Percentiles rank a stretch among this genome's conserved stretches.
These are phyloP conservation scores for Zasmidium citrigriseum DNA, from an alignment of 2,329 filamentous ascomycete genomes.

Conservation along the genomic window DNA sequence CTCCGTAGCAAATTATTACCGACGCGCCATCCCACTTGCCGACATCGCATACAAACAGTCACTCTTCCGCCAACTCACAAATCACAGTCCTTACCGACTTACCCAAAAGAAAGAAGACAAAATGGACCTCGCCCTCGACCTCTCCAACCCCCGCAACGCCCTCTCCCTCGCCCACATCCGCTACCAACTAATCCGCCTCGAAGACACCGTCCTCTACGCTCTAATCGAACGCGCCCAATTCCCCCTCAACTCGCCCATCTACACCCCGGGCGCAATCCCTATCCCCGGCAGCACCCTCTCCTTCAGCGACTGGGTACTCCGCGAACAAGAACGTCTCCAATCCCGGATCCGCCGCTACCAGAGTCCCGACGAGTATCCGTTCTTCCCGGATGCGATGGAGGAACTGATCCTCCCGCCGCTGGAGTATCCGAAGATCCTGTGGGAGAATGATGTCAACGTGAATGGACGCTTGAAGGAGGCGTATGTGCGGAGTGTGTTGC, in stretches of 20 bases:
- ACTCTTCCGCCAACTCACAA: neutral
- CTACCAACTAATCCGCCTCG: slow-evolving; percentile 76
- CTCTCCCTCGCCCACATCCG: slow-evolving; percentile 90
- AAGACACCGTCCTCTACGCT: slow-evolving; percentile 97
- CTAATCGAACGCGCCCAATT: slow-evolving; percentile 98
- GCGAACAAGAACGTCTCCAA: slow-evolving; percentile 86
- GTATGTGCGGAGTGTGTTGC: slow-evolving; percentile 82
- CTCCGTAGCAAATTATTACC: neutral
- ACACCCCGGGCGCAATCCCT: slow-evolving; percentile 74
- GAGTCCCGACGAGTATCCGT: slow-evolving; percentile 94
- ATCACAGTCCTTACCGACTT: slow-evolving; percentile 7
- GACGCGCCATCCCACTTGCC: neutral
- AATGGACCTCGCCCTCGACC: slow-evolving; percentile 91
- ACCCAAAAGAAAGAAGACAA: slow-evolving; percentile 13
- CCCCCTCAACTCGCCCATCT: slow-evolving; percentile 86
- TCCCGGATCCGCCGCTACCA: slow-evolving; percentile 93
- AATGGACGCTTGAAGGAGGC: slow-evolving; percentile 83
- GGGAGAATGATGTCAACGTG: slow-evolving; percentile 86
- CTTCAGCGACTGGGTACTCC: slow-evolving; percentile 92
- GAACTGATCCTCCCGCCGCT: slow-evolving; percentile 83
- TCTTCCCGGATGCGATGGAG: slow-evolving; percentile 82
- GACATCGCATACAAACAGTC: neutral
- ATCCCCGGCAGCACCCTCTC: slow-evolving; percentile 74
- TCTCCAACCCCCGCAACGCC: slow-evolving; percentile 80
- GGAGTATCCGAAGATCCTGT: slow-evolving; percentile 83